A percentile compares a stretch with the other conserved stretches of the same genome.
phyloP scores from a whole-genome alignment of 202 grass and related monocot genomes.

The Cymbopogon flexuosus region DNA sequence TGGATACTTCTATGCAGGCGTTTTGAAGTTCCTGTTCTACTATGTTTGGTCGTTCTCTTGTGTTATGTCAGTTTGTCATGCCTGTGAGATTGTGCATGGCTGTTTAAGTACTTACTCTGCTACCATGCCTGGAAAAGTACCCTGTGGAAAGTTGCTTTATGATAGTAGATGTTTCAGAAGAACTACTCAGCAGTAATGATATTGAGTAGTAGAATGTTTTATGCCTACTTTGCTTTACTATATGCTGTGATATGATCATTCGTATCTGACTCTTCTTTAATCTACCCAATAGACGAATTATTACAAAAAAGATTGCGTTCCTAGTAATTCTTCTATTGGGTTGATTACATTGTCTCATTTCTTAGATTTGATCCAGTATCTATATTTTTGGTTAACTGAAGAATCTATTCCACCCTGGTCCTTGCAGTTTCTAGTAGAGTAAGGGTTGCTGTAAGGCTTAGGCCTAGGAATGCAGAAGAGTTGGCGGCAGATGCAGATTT shows the following conservation, averaged over 20 bases:
- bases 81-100: not conserved
- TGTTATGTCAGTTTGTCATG: not conserved
- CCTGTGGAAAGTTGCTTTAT: not conserved
- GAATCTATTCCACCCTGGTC: conserved; percentile 4
- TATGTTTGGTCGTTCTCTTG: not conserved
- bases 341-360: not conserved
- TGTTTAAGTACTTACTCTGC: not conserved
- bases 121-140: not conserved
- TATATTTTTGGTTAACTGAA: not conserved
- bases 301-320: not conserved
- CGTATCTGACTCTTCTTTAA: not conserved
- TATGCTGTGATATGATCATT: not conserved
- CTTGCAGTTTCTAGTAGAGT: conserved; percentile 85
- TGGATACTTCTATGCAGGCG: not conserved
- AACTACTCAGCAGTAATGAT: not conserved
- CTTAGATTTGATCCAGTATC: not conserved
- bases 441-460: conserved; percentile 95
- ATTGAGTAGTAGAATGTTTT: not conserved
- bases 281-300: not conserved
- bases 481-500: conserved; percentile 87
- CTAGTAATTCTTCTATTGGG: not conserved
- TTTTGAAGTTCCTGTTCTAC: conserved; percentile 10
- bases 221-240: not conserved
- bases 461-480: conserved; percentile 87
- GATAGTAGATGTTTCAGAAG: not conserved